Evolutionary conservation across 768 basidiomycete species (phyloP).

Genomic region (Boletus edulis): DNA sequence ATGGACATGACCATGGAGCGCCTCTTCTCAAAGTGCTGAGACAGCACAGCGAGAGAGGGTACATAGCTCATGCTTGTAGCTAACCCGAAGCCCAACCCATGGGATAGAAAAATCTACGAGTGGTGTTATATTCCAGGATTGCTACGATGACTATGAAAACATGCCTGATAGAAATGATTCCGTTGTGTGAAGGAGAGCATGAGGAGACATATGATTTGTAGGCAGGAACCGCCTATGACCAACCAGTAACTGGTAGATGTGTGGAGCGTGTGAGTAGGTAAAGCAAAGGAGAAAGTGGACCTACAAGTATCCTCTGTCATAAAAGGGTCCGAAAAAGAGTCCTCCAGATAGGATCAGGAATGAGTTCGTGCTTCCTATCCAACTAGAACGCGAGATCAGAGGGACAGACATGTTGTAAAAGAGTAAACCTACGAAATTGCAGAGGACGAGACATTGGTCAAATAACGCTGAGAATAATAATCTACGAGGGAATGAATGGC

Average conservation of each 20-base stretch:
- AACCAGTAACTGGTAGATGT: slow-evolving; percentile 36
- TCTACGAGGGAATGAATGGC: slow-evolving; percentile 23
- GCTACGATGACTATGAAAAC: slow-evolving; percentile 16
- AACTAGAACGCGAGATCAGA: slow-evolving; percentile 21
- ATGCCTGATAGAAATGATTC: slow-evolving; percentile 36
- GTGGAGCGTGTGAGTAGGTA: not conserved
- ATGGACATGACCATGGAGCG: slow-evolving; percentile 43
- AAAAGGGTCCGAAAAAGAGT: slow-evolving; percentile 46
- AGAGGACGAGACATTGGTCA: slow-evolving; percentile 36
- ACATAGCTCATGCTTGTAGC: slow-evolving; percentile 35
- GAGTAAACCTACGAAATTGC: slow-evolving; percentile 32
- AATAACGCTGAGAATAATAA: slow-evolving; percentile 37
- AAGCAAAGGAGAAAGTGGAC: slow-evolving; percentile 1
- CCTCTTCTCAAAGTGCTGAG: slow-evolving; percentile 43
- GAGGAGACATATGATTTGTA: slow-evolving; percentile 42
- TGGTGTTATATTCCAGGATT: slow-evolving; percentile 18
- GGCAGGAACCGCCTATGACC: slow-evolving; percentile 42
- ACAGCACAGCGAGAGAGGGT: slow-evolving; percentile 45
- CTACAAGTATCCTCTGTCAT: slow-evolving; percentile 52
- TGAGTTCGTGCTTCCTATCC: slow-evolving; percentile 50
- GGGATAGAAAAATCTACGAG: slow-evolving; percentile 35
- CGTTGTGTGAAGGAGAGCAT: slow-evolving; percentile 42
- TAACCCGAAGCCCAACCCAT: slow-evolving; percentile 45
- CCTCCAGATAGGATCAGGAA: slow-evolving; percentile 44
- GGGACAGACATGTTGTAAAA: not conserved